phyloP scores from a whole-genome alignment of 192 early-diverging fungal species.

The Backusella australiensis region DNA sequence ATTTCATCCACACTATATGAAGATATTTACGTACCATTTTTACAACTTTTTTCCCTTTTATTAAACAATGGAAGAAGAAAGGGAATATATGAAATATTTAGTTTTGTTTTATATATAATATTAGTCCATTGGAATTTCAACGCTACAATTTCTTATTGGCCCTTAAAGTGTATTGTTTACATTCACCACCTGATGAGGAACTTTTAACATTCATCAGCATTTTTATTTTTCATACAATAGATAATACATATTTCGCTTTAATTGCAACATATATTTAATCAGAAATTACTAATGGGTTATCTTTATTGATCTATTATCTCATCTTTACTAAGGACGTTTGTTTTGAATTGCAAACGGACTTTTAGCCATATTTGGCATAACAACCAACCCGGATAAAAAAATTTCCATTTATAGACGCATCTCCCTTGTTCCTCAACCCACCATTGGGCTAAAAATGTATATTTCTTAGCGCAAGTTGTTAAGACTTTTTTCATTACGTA shows the following conservation, averaged over 20 bases:
- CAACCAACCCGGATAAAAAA: neutral
- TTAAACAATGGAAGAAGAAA: neutral
- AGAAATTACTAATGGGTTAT: neutral
- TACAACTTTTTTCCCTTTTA: neutral
- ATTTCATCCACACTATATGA: neutral
- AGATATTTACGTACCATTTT: neutral
- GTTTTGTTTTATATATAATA: neutral
- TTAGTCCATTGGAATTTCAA: neutral
- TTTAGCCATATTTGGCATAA: neutral
- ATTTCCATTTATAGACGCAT: neutral
- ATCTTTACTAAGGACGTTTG: neutral
- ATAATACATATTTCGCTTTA: neutral
- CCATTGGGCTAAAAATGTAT: no score
- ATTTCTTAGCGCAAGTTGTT: neutral
- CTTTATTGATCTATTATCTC: neutral
- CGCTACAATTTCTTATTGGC: neutral
- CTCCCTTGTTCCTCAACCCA: neutral
- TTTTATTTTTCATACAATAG: neutral
- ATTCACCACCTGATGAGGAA: neutral
- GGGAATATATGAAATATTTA: neutral
- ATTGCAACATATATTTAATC: neutral
- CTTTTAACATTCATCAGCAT: neutral
- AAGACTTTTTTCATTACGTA: neutral
- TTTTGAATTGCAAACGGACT: neutral
- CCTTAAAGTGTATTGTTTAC: neutral